Percentiles rank a stretch among this genome's conserved stretches.
phyloP scores from a whole-genome alignment of 2,329 filamentous ascomycete genomes.

The Aaosphaeria arxii region DNA sequence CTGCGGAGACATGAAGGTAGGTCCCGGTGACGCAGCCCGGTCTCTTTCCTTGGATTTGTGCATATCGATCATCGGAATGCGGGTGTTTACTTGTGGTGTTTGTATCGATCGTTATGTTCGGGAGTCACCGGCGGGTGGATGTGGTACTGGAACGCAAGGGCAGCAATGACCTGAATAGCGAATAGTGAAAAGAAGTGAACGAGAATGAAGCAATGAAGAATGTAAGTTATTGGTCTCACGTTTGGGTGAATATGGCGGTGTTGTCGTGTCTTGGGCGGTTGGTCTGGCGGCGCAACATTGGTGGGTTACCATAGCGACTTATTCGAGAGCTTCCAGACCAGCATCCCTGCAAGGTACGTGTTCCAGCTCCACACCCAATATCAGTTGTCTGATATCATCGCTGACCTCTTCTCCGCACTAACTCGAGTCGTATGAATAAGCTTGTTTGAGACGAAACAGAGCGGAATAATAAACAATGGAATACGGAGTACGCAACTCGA shows the following conservation, averaged over 20 bases:
- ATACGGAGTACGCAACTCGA: too few species aligned
- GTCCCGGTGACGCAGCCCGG: slow-evolving; percentile 32
- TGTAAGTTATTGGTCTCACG: too few species aligned
- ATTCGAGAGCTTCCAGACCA: slow-evolving; percentile 12
- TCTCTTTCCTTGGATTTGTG: slow-evolving; percentile 33
- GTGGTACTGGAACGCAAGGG: not conserved
- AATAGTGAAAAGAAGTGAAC: not conserved
- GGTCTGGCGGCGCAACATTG: slow-evolving; percentile 22
- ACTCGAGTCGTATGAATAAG: too few species aligned
- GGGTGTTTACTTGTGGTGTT: slow-evolving; percentile 14
- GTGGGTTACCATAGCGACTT: slow-evolving; percentile 19
- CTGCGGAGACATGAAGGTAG: slow-evolving; percentile 33
- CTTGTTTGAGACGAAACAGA: too few species aligned
- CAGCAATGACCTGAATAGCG: not conserved
- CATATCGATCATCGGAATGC: slow-evolving; percentile 20
- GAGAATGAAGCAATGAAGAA: too few species aligned
- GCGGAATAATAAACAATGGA: too few species aligned
- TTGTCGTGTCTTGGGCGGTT: slow-evolving; percentile 16
- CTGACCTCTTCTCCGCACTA: too few species aligned
- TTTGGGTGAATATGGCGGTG: slow-evolving; percentile 15
- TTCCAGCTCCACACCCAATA: too few species aligned
- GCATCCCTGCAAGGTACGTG: slow-evolving; percentile 9
- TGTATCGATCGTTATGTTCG: not conserved
- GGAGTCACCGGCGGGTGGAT: slow-evolving; percentile 8
- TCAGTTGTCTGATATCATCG: too few species aligned